Conservation (phyloP, 1,284 basidiomycete species). For the Leccinum subrobustum region DNA sequence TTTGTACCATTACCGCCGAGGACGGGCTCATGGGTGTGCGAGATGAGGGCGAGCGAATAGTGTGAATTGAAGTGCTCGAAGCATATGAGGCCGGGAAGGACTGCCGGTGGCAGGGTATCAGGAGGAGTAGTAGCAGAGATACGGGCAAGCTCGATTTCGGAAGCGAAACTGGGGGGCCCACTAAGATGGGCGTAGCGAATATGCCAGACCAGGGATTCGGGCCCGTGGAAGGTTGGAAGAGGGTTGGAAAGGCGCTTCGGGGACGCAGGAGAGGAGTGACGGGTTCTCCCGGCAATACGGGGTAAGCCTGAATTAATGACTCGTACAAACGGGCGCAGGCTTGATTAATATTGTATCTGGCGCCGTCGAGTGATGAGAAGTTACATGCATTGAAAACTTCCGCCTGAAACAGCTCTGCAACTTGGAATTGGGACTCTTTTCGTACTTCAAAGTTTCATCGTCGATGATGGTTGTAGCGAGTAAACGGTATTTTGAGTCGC, state of each 20-base stretch:
- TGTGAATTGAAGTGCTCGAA: slow-evolving; percentile 3
- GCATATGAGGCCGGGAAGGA: not conserved
- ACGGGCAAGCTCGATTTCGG: slow-evolving; percentile 3
- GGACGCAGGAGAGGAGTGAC: slow-evolving; percentile 1
- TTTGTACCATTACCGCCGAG: slow-evolving; percentile 11
- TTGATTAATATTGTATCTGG: not conserved
- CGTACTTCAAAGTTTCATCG: not conserved
- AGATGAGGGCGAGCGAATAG: slow-evolving; percentile 6
- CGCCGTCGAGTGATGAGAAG: not conserved
- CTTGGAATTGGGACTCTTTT: not conserved
- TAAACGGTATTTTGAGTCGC: not conserved
- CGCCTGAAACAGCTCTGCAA: not conserved
- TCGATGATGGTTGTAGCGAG: not conserved
- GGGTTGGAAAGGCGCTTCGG: slow-evolving; percentile 11
- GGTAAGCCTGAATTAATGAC: not conserved
- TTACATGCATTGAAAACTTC: not conserved
- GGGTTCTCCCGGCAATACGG: slow-evolving; percentile 6
- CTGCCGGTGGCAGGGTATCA: not conserved
- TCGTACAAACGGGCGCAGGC: no score
- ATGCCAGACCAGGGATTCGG: slow-evolving; percentile 19
- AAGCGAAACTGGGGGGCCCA: not conserved
- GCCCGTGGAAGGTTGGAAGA: slow-evolving; percentile 13
- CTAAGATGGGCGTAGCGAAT: slow-evolving; percentile 9
- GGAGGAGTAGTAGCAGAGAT: slow-evolving; percentile 1
- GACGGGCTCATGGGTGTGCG: slow-evolving; percentile 12